phyloP scores from a whole-genome alignment of 768 basidiomycete genomes.

The Suillus subaureus region DNA sequence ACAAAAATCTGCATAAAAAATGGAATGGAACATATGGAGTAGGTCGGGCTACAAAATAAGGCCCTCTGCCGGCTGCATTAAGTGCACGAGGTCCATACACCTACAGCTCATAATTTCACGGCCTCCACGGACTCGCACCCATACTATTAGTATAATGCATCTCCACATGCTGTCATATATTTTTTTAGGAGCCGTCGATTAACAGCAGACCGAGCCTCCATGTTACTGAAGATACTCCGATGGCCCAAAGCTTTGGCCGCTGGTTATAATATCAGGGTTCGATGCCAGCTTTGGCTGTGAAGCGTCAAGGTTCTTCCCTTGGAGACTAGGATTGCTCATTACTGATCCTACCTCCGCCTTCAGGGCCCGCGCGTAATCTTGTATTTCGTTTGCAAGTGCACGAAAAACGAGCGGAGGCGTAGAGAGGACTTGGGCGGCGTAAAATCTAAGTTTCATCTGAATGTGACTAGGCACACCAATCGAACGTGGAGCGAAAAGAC shows the following conservation, averaged over 20 bases:
- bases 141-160: background rate
- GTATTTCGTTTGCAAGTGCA: slow-evolving; percentile 45
- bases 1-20: no score
- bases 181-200: background rate
- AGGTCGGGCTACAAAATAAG: background rate
- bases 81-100: background rate
- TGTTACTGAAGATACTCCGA: background rate
- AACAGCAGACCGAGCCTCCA: background rate
- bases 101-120: background rate
- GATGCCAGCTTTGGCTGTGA: background rate
- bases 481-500: slow-evolving; percentile 23
- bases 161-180: background rate
- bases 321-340: background rate
- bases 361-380: background rate
- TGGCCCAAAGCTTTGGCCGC: background rate
- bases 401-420: slow-evolving; percentile 46
- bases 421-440: slow-evolving; percentile 60
- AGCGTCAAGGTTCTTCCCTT: background rate
- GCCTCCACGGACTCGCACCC: background rate
- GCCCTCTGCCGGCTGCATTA: background rate
- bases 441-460: slow-evolving; percentile 67
- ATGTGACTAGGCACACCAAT: slow-evolving; percentile 41
- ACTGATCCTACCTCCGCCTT: background rate
- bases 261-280: background rate
- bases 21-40: background rate